phyloP scores from a whole-genome alignment of 179 eudicot genomes.

The Heliamphora pulchella region DNA sequence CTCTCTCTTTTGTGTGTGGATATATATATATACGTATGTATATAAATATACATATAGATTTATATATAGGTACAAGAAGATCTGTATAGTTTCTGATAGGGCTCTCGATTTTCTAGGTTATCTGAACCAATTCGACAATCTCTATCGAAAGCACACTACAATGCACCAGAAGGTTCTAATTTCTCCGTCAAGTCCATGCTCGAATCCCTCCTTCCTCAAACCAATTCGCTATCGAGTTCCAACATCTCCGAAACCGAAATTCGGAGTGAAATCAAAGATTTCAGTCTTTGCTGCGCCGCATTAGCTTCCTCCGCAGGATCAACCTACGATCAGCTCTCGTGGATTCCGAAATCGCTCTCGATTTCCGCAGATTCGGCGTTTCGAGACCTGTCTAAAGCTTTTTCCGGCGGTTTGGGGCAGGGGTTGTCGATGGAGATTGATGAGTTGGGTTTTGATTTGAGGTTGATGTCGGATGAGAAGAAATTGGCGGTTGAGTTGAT shows the following conservation, averaged over 20 bases:
- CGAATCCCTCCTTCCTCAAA: conserved; percentile 45
- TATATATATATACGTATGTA: not conserved
- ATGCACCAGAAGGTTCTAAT: conserved; percentile 43
- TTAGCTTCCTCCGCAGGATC: conserved; percentile 43
- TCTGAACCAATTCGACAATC: conserved; percentile 46
- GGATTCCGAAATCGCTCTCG: conserved; percentile 55
- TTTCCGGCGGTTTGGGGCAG: conserved; percentile 21
- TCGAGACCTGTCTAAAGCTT: conserved; percentile 29
- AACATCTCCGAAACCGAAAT: conserved; percentile 12
- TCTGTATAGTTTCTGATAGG: not conserved
- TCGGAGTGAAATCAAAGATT: conserved; percentile 37
- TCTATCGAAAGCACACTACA: conserved; percentile 43
- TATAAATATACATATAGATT: not conserved
- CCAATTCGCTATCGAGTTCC: conserved; percentile 3
- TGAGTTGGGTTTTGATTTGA: conserved; percentile 28
- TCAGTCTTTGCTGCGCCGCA: conserved; percentile 55
- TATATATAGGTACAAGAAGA: too few relatives aligned
- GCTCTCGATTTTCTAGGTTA: conserved; percentile 31
- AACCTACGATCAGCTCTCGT: conserved; percentile 36
- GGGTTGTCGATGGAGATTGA: conserved; percentile 18
- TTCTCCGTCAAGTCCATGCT: conserved; percentile 65
- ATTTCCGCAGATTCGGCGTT: conserved; percentile 42
- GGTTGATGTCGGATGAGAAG: conserved; percentile 29
- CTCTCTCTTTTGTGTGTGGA: not conserved
- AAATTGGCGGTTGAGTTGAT: conserved; percentile 58